Percentiles rank a stretch among this genome's conserved stretches.
These are phyloP conservation scores for Aspergillus unguis DNA, from an alignment of 2,329 filamentous ascomycete species.

Conservation along the genomic window DNA sequence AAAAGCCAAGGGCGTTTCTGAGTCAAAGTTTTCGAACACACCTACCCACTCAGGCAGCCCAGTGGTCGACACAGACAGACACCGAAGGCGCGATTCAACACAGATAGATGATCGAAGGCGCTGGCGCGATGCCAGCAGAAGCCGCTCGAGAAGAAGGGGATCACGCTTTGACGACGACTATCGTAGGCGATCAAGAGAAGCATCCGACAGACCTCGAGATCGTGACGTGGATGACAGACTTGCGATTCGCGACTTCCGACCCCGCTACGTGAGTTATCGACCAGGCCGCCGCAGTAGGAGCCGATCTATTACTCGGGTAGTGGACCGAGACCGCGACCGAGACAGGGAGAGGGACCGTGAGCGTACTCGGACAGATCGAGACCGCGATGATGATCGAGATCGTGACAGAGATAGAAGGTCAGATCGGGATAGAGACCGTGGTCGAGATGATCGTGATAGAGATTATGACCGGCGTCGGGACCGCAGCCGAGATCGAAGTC, in stretches of 20 bases:
- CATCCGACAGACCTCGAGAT: constrained; percentile 30
- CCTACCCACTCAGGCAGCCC: constrained; percentile 30
- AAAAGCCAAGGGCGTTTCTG: constrained; percentile 25
- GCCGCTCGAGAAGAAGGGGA: constrained; percentile 27
- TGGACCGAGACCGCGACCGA: constrained; percentile 27
- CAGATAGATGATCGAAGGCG: constrained; percentile 24
- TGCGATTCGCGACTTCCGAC: constrained; percentile 29
- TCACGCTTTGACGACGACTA: constrained; percentile 32
- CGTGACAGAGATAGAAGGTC: constrained; percentile 3
- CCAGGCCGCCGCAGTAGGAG: constrained; percentile 35
- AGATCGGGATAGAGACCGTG: constrained; percentile 12
- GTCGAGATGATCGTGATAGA: constrained; percentile 18
- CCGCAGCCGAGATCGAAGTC: constrained; percentile 18
- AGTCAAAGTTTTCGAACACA: constrained; percentile 26
- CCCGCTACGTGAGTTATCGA: constrained; percentile 31
- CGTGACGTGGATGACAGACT: constrained; percentile 34
- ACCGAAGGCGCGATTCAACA: constrained; percentile 26
- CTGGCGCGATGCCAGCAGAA: constrained; percentile 27
- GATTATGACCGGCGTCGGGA: constrained; percentile 18
- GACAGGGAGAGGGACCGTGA: constrained; percentile 21
- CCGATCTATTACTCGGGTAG: constrained; percentile 27
- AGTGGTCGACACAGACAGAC: constrained; percentile 25
- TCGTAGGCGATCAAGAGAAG: constrained; percentile 28
- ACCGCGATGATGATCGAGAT: constrained; percentile 3
- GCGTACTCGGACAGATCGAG: constrained; percentile 1